Conservation (phyloP, 345 rosid genomes). For the Brassica juncea region DNA sequence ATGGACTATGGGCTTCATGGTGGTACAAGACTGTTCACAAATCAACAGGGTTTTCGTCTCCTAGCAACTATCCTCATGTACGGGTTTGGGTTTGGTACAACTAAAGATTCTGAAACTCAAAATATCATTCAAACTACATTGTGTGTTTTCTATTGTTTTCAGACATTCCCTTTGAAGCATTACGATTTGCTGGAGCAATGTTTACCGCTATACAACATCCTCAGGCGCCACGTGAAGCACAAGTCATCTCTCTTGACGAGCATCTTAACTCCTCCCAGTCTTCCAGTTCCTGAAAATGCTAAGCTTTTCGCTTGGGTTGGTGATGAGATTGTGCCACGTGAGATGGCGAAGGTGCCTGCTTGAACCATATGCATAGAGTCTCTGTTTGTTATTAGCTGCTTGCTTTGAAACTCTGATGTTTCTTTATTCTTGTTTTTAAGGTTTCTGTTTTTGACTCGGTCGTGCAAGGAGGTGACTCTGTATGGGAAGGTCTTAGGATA, state of each 20-base stretch:
- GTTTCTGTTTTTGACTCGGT: constrained; percentile 88
- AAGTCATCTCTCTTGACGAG: constrained; percentile 49
- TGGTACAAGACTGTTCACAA: constrained; percentile 72
- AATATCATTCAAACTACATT: constrained; percentile 9
- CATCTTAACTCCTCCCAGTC: constrained; percentile 58
- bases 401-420: background rate
- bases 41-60: constrained; percentile 56
- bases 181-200: constrained; percentile 79
- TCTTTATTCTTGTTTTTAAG: constrained; percentile 39
- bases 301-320: constrained; percentile 90
- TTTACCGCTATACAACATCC: constrained; percentile 79
- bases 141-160: constrained; percentile 22
- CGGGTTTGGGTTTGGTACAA: background rate
- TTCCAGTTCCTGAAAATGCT: constrained; percentile 80
- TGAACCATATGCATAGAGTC: constrained; percentile 1
- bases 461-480: constrained; percentile 91
- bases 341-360: constrained; percentile 77
- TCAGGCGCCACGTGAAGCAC: constrained; percentile 55
- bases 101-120: background rate
- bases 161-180: constrained; percentile 69
- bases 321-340: constrained; percentile 82
- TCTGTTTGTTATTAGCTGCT: background rate
- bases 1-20: constrained; percentile 90
- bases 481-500: constrained; percentile 87
- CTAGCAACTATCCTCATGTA: constrained; percentile 64